Percentiles rank a stretch among this genome's conserved stretches.
Conservation (phyloP, 2,329 filamentous ascomycete species). For the Sporothrix euskadiensis region DNA sequence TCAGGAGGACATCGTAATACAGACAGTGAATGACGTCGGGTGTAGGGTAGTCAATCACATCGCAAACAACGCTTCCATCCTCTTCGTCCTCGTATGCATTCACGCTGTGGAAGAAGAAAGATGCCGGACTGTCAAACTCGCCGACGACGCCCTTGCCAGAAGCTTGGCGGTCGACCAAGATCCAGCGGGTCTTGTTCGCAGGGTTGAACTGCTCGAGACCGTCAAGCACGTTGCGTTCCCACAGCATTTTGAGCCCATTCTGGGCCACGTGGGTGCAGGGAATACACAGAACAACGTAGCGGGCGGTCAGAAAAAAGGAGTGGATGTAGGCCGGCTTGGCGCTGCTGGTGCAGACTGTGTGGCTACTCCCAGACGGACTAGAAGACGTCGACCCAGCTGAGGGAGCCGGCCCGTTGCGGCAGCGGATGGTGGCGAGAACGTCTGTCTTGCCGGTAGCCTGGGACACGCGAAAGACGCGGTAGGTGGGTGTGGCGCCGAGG, state of each 20-base stretch:
- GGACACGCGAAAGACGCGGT: conserved; percentile 69
- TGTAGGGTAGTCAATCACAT: conserved; percentile 64
- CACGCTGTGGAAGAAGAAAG: conserved; percentile 78
- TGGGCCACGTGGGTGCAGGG: conserved; percentile 64
- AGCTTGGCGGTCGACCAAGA: conserved; percentile 67
- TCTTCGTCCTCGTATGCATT: conserved; percentile 70
- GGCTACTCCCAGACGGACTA: neutral
- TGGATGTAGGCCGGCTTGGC: conserved; percentile 71
- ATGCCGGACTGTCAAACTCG: conserved; percentile 65
- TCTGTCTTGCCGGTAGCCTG: conserved; percentile 63
- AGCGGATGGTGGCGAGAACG: conserved; percentile 60
- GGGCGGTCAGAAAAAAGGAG: conserved; percentile 71
- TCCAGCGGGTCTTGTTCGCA: conserved; percentile 63
- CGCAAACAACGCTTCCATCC: conserved; percentile 56
- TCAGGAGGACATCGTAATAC: conserved; percentile 68
- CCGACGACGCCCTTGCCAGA: conserved; percentile 61
- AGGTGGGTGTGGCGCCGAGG: conserved; percentile 56
- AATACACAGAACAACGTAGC: conserved; percentile 71
- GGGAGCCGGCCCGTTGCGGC: conserved; percentile 40
- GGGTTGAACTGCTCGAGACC: conserved; percentile 65
- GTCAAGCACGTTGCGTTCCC: conserved; percentile 67
- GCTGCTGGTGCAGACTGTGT: neutral
- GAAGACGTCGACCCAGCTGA: neutral
- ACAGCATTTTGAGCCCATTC: conserved; percentile 61
- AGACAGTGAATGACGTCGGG: conserved; percentile 65